phyloP scores from a whole-genome alignment of 2,329 filamentous ascomycete species.

The Monosporascus sp. region DNA sequence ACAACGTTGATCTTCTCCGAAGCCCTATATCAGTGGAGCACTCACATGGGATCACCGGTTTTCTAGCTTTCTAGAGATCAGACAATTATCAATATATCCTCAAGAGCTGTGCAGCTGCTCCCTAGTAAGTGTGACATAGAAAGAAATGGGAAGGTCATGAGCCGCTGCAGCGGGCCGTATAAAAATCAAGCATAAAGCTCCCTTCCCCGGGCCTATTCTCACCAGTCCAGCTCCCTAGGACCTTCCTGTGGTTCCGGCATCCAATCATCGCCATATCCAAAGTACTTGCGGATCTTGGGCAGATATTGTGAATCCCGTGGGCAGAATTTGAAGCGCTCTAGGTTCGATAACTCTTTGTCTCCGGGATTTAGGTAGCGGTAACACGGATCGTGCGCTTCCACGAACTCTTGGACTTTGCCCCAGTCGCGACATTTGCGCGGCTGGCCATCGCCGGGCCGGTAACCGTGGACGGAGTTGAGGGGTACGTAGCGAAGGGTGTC shows the following conservation, averaged over 20 bases:
- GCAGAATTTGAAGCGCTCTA: slow-evolving; percentile 1
- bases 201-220: not conserved
- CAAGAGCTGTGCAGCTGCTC: too few relatives aligned
- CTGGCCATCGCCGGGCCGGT: not conserved
- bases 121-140: too few relatives aligned
- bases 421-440: not conserved
- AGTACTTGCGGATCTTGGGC: not conserved
- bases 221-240: not conserved
- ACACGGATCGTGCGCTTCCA: slow-evolving; percentile 1
- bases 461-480: not conserved
- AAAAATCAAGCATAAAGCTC: too few relatives aligned
- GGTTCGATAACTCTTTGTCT: not conserved
- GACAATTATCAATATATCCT: too few relatives aligned
- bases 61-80: too few relatives aligned
- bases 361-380: not conserved
- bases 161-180: too few relatives aligned
- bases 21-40: too few relatives aligned
- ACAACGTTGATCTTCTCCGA: too few relatives aligned
- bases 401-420: not conserved
- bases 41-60: too few relatives aligned
- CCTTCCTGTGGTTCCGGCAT: not conserved
- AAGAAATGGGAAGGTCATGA: too few relatives aligned
- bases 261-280: not conserved
- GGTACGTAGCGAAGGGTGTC: slow-evolving; percentile 1
- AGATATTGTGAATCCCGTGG: not conserved